A percentile compares a stretch with the other conserved stretches of the same genome.
phyloP scores from a whole-genome alignment of 495 filamentous ascomycete genomes.

The Evansstolkia leycettana region DNA sequence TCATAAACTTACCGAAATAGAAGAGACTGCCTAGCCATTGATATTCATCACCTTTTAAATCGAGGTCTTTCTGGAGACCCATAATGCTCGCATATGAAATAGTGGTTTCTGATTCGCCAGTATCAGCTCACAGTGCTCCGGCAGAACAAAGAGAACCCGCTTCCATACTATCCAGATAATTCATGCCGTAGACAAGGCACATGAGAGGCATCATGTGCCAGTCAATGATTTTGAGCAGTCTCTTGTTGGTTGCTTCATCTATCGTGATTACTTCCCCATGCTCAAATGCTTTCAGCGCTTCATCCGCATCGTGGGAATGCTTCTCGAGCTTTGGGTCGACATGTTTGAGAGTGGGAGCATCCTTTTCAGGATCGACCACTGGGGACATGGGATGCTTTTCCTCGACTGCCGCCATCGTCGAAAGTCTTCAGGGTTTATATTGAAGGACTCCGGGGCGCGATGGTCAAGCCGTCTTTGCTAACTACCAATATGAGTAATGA shows the following conservation, averaged over 20 bases:
- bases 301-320: constrained; percentile 47
- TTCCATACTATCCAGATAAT: constrained; percentile 45
- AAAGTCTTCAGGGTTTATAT: too few species aligned
- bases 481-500: too few species aligned
- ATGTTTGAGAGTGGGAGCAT: constrained; percentile 5
- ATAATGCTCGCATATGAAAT: constrained; percentile 52
- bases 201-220: constrained; percentile 50
- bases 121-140: background rate
- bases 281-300: constrained; percentile 35
- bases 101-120: constrained; percentile 35
- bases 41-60: constrained; percentile 30
- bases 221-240: constrained; percentile 45
- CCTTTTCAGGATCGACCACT: constrained; percentile 16
- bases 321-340: constrained; percentile 29
- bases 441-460: too few species aligned
- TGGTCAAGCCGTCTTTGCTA: too few species aligned
- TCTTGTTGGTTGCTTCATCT: constrained; percentile 43
- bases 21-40: constrained; percentile 47
- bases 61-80: constrained; percentile 42
- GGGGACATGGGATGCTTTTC: constrained; percentile 9
- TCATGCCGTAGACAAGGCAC: constrained; percentile 51
- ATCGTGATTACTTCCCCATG: constrained; percentile 36
- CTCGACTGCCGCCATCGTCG: constrained; percentile 13
- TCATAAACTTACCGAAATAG: constrained; percentile 40
- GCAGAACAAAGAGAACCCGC: constrained; percentile 1